Percentiles rank a stretch among this genome's conserved stretches.
Evolutionary conservation across 208 protist species (phyloP).

Genomic region (Leishmania gerbilli): DNA sequence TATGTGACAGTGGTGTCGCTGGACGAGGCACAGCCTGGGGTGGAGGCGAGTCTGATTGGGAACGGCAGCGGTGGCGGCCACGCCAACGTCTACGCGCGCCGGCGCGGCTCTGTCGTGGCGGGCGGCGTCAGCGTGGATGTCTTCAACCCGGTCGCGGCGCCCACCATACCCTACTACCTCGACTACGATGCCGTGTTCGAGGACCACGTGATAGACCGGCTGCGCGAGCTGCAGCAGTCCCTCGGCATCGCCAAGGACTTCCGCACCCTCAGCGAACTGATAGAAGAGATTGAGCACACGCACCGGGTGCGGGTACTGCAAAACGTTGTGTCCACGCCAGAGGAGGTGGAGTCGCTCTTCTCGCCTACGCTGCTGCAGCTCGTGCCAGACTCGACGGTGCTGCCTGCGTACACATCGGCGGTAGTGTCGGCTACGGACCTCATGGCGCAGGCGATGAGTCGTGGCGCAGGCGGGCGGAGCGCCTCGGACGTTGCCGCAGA

Average conservation of each 20-base stretch:
- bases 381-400: conserved; percentile 77
- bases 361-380: conserved; percentile 84
- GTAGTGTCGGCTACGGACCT: conserved; percentile 69
- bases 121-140: conserved; percentile 26
- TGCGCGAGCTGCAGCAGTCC: conserved; percentile 56
- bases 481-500: conserved; percentile 12
- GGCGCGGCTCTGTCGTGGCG: neutral
- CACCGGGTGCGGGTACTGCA: conserved; percentile 71
- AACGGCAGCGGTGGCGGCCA: neutral
- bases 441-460: conserved; percentile 66
- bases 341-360: conserved; percentile 78
- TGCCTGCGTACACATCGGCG: conserved; percentile 67
- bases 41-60: neutral
- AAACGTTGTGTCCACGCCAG: conserved; percentile 64
- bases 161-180: conserved; percentile 73
- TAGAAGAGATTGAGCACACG: conserved; percentile 60
- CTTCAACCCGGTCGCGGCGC: conserved; percentile 11
- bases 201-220: conserved; percentile 69
- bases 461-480: conserved; percentile 16
- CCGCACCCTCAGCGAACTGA: conserved; percentile 75
- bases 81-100: conserved; percentile 1
- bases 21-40: conserved; percentile 42
- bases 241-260: conserved; percentile 69
- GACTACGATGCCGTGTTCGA: conserved; percentile 76
- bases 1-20: conserved; percentile 78